Evolutionary conservation across 2,329 filamentous ascomycete species (phyloP), one percentile per base, ranked within the genome.

Genomic region (Talaromyces amestolkiae): DNA sequence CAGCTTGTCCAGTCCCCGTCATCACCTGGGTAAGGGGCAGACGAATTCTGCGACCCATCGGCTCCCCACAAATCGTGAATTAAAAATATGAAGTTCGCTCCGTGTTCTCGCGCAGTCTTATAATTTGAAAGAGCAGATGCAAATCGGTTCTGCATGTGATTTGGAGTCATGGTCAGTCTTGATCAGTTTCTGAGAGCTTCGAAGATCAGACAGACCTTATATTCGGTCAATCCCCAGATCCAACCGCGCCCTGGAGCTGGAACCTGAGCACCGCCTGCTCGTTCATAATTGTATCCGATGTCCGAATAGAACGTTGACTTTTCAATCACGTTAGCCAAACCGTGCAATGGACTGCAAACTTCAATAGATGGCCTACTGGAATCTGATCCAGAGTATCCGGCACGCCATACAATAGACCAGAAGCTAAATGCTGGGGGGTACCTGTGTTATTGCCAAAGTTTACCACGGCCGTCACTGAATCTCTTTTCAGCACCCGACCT

Each of bases 61-160:
- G 81, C 79, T 8, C 82, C 82, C 82, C 82, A 84, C 3, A 81
- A 66, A 61, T 83, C 82, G 63, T 81, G 80, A 0, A 78, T 74
- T 0, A 84, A 73, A n/a, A 83, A 70, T 56, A 82, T 81, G 51
- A 84, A 84, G 6, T 72, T 68, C 4, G 76, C 82, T 5, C 75
- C 77, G 27, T 81, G 77, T 53, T 81, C 76, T 45, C 79, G 75
- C 47, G 78, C 73, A 1, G 79, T 82, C 1, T 72, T 65, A 69
- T 84, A 84, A 65, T 51, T 51, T 11, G 47, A 51, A 51, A 51
- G 47, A 27, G 24, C 47, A 24, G 47, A 51, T 1, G 47, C 47
- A 13, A 51, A 51, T 2, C 47, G 24, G 9, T 51, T 51, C 47
- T 51, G 13, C 15, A 31, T 3, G 47, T 51, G 47, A 24, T 51